phyloP scores from a whole-genome alignment of 495 filamentous ascomycete species.

The Darksidea phi region DNA sequence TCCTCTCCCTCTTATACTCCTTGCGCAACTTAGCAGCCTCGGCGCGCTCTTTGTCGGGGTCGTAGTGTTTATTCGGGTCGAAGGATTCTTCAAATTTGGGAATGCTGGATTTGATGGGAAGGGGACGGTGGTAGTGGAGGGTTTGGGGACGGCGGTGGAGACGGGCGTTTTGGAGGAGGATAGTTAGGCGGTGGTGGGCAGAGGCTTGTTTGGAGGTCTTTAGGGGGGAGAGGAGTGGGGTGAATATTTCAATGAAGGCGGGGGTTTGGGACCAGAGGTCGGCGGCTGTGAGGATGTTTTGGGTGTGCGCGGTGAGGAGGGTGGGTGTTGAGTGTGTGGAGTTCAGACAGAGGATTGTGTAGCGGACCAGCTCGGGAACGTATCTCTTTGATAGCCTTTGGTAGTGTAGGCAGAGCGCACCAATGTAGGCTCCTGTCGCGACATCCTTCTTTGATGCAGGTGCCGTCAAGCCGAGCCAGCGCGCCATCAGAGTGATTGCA shows the following conservation, averaged over 20 bases:
- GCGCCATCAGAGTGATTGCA: constrained; percentile 73
- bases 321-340: constrained; percentile 17
- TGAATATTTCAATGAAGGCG: constrained; percentile 40
- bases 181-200: constrained; percentile 40
- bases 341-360: constrained; percentile 68
- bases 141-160: constrained; percentile 71
- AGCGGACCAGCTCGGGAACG: constrained; percentile 83
- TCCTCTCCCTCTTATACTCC: constrained; percentile 91
- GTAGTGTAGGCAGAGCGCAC: constrained; percentile 74
- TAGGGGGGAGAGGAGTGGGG: constrained; percentile 18
- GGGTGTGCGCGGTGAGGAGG: constrained; percentile 30
- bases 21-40: constrained; percentile 75
- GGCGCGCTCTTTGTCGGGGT: constrained; percentile 83
- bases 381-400: constrained; percentile 78
- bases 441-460: constrained; percentile 64
- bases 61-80: constrained; percentile 93
- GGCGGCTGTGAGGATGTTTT: constrained; percentile 29
- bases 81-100: constrained; percentile 97
- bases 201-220: constrained; percentile 26
- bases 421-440: constrained; percentile 72
- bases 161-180: constrained; percentile 55
- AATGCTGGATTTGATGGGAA: constrained; percentile 82
- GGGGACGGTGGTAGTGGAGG: constrained; percentile 83
- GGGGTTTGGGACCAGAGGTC: constrained; percentile 42
- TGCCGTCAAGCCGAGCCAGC: constrained; percentile 76